A percentile compares a stretch with the other conserved stretches of the same genome.
Conservation (phyloP, 129 eudicot genomes). For the carrot (Daucus carota) region DH1_v3.0 NC_030384.2:21908001-21908500, state of each 20-base stretch:
- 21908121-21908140: slow-evolving; percentile 94
- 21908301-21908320: slow-evolving; percentile 41
- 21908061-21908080: slow-evolving; percentile 46
- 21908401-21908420: background rate
- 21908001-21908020: background rate
- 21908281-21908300: slow-evolving; percentile 68
- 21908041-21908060: background rate
- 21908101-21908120: slow-evolving; percentile 97
- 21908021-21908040: background rate
- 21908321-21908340: slow-evolving; percentile 42
- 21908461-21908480: slow-evolving; percentile 43
- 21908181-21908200: background rate
- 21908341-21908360: background rate
- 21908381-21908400: background rate
- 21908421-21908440: slow-evolving; percentile 5
- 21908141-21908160: slow-evolving; percentile 45
- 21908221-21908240: background rate
- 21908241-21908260: slow-evolving; percentile 45
- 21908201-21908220: background rate
- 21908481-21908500: slow-evolving; percentile 36
- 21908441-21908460: slow-evolving; percentile 55
- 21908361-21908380: background rate
- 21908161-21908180: slow-evolving; percentile 8
- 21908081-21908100: slow-evolving; percentile 93
- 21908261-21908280: slow-evolving; percentile 57